phyloP scores from a whole-genome alignment of 2,329 filamentous ascomycete species.

The Claviceps maximensis region DNA sequence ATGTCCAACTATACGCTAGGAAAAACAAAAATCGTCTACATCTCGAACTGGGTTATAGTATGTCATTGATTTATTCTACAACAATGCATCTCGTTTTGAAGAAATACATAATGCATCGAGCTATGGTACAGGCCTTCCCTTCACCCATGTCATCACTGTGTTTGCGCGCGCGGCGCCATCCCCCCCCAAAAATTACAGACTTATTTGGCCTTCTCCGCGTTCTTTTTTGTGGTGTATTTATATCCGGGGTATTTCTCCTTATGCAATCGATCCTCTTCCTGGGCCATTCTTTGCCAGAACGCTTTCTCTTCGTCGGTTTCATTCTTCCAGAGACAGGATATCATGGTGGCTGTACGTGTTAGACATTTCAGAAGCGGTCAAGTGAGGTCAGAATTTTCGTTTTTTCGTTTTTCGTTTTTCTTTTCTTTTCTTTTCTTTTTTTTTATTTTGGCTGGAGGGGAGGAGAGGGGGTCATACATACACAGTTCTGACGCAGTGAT shows the following conservation, averaged over 20 bases:
- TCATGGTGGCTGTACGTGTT: conserved; percentile 13
- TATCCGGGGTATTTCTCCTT: conserved; percentile 16
- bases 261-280: conserved; percentile 16
- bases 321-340: conserved; percentile 16
- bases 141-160: neutral
- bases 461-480: too few species aligned
- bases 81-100: too few species aligned
- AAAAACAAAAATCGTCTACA: too few species aligned
- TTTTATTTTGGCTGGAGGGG: too few species aligned
- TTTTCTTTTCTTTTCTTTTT: too few species aligned
- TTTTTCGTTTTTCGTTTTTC: too few species aligned
- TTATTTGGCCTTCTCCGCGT: conserved; percentile 1
- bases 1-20: too few species aligned
- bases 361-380: neutral
- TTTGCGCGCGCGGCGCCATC: neutral
- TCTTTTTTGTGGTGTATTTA: conserved; percentile 12
- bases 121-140: too few species aligned
- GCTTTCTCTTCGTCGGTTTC: conserved; percentile 12
- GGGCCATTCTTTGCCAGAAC: conserved; percentile 12
- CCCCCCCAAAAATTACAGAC: neutral
- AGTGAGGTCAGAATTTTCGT: too few species aligned
- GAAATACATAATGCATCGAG: too few species aligned
- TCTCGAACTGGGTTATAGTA: too few species aligned
- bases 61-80: too few species aligned
- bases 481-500: conserved; percentile 14